Percentiles rank a stretch among this genome's conserved stretches.
These are phyloP conservation scores for Lipomyces yamanashiensis DNA, from an alignment of 805 yeast genomes.

Conservation along the genomic window DNA sequence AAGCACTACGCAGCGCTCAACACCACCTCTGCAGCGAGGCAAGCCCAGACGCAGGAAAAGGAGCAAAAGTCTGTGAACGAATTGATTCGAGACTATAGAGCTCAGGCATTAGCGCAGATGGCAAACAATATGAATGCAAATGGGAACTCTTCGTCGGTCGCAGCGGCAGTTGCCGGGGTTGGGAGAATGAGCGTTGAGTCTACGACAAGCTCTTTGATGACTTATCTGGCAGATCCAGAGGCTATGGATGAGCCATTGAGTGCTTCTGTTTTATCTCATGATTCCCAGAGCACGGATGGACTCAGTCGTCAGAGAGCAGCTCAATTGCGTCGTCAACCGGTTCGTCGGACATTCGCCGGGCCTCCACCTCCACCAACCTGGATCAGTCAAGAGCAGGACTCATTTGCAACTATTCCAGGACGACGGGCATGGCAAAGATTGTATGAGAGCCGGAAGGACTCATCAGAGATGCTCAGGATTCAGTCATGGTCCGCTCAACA, in stretches of 20 bases:
- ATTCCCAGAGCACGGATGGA: neutral
- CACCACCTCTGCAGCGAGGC: conserved; percentile 13
- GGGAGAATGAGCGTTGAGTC: neutral
- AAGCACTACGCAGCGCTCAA: conserved; percentile 35
- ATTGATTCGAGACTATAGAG: conserved; percentile 32
- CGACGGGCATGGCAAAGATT: conserved; percentile 4
- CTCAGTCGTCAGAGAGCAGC: neutral
- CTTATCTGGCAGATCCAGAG: conserved; percentile 24
- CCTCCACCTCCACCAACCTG: conserved; percentile 37
- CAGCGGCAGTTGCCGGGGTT: conserved; percentile 5
- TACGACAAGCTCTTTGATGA: conserved; percentile 16
- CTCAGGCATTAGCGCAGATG: conserved; percentile 15
- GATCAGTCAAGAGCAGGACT: conserved; percentile 25
- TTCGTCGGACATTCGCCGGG: conserved; percentile 30
- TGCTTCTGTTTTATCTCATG: neutral
- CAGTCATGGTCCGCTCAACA: conserved; percentile 4
- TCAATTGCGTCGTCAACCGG: conserved; percentile 5
- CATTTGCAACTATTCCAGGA: conserved; percentile 19
- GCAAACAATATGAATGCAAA: conserved; percentile 6
- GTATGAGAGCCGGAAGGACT: neutral
- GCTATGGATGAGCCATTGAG: conserved; percentile 1
- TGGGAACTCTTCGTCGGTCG: conserved; percentile 17
- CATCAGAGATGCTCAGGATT: neutral
- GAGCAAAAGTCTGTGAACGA: conserved; percentile 26
- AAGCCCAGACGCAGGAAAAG: conserved; percentile 11